A percentile compares a stretch with the other conserved stretches of the same genome.
These are phyloP conservation scores for Berberis vulgaris DNA, from an alignment of 164 flowering plant genomes.

Conservation along the genomic window DNA sequence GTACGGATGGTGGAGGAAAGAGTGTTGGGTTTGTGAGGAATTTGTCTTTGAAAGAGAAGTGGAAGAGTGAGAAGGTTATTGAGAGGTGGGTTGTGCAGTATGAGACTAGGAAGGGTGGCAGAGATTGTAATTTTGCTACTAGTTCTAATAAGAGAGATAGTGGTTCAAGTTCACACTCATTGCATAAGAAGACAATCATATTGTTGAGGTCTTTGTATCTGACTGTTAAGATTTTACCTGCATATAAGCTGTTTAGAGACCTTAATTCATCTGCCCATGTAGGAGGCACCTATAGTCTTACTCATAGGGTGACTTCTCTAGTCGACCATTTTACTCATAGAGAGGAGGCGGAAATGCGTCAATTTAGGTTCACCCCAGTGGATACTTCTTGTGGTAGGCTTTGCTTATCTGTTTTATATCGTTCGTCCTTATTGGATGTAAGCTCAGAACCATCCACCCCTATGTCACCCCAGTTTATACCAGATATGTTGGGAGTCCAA, in stretches of 20 bases:
- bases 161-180: constrained; percentile 24
- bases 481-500: constrained; percentile 95
- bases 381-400: constrained; percentile 79
- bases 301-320: constrained; percentile 57
- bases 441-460: constrained; percentile 56
- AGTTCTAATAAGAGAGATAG: constrained; percentile 36
- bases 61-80: constrained; percentile 49
- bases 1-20: constrained; percentile 29
- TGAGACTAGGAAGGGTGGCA: constrained; percentile 43
- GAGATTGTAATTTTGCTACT: constrained; percentile 21
- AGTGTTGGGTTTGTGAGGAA: constrained; percentile 27
- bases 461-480: constrained; percentile 62
- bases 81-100: constrained; percentile 95
- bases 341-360: constrained; percentile 78
- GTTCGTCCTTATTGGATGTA: constrained; percentile 40
- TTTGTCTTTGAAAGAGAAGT: constrained; percentile 28
- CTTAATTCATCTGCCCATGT: constrained; percentile 63
- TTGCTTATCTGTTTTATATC: constrained; percentile 64
- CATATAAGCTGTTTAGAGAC: constrained; percentile 64
- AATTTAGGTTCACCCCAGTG: constrained; percentile 60
- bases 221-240: constrained; percentile 81
- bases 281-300: constrained; percentile 30
- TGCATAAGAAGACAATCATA: constrained; percentile 64
- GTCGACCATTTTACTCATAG: constrained; percentile 66
- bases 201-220: constrained; percentile 72